Evolutionary conservation across 1,284 basidiomycete genomes (phyloP).

Genomic region (Ganoderma lucidum): DNA sequence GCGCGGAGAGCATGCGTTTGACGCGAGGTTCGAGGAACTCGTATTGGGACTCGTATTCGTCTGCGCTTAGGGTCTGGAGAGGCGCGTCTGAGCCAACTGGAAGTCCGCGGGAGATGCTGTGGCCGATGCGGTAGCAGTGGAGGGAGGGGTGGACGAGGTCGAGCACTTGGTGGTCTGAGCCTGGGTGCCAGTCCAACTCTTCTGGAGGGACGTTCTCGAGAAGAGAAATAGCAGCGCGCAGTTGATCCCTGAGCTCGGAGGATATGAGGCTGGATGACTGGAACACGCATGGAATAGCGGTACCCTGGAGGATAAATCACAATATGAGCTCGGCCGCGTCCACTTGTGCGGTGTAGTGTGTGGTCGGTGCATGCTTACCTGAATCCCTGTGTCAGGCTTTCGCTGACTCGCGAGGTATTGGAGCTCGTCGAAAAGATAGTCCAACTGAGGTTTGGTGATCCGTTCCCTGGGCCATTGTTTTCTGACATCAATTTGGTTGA

Average conservation of each 20-base stretch:
- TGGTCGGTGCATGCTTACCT: not conserved
- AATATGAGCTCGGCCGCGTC: not conserved
- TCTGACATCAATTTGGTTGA: not conserved
- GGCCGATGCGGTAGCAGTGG: constrained; percentile 17
- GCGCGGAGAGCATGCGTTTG: not conserved
- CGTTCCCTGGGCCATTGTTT: not conserved
- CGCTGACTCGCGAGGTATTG: not conserved
- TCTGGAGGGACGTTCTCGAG: constrained; percentile 13
- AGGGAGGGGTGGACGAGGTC: constrained; percentile 7
- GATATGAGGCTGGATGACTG: not conserved
- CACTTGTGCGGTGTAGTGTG: not conserved
- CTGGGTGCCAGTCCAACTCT: constrained; percentile 30
- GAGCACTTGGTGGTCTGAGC: constrained; percentile 25
- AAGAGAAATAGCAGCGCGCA: not conserved
- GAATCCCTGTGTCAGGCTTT: not conserved
- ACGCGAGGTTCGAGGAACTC: not conserved
- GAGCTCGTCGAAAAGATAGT: constrained; percentile 3
- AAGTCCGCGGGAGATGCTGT: constrained; percentile 10
- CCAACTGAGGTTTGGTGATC: not conserved
- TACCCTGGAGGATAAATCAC: not conserved
- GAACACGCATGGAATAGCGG: not conserved
- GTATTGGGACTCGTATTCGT: not conserved
- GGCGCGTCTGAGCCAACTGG: not conserved
- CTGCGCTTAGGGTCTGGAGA: not conserved
- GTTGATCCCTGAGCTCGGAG: not conserved